Conservation (phyloP, 2,329 filamentous ascomycete genomes). For the Trichoderma hamatum region DNA sequence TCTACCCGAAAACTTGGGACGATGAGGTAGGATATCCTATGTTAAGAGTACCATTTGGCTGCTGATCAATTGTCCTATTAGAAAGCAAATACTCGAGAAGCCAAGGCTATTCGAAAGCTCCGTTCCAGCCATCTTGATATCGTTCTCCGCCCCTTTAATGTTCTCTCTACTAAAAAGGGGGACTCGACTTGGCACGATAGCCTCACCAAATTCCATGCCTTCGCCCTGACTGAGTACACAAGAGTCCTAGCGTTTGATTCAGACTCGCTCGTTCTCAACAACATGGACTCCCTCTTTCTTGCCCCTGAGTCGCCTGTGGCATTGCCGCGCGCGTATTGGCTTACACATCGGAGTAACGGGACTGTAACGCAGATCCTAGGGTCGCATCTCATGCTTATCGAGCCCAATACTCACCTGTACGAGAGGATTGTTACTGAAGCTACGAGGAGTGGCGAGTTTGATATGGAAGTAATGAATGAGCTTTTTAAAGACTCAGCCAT, state of each 20-base stretch:
- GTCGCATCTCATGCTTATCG: constrained; percentile 47
- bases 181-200: constrained; percentile 3
- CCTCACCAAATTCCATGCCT: neutral
- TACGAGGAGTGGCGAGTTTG: constrained; percentile 48
- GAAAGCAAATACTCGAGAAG: neutral
- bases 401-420: constrained; percentile 58
- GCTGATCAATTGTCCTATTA: neutral
- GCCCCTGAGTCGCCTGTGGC: constrained; percentile 63
- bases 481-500: constrained; percentile 55
- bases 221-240: constrained; percentile 54
- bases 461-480: constrained; percentile 50
- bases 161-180: constrained; percentile 4
- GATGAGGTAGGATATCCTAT: neutral
- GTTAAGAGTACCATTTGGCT: neutral
- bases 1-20: neutral
- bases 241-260: constrained; percentile 58
- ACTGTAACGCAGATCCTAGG: constrained; percentile 47
- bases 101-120: neutral
- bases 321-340: constrained; percentile 74
- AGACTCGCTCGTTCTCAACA: constrained; percentile 63
- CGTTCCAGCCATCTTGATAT: neutral
- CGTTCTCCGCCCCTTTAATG: neutral
- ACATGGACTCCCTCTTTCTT: constrained; percentile 72
- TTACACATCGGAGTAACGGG: constrained; percentile 34
- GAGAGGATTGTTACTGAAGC: constrained; percentile 35